Evolutionary conservation across 495 filamentous ascomycete genomes (phyloP).

Genomic region (Penicillium antarcticum): DNA sequence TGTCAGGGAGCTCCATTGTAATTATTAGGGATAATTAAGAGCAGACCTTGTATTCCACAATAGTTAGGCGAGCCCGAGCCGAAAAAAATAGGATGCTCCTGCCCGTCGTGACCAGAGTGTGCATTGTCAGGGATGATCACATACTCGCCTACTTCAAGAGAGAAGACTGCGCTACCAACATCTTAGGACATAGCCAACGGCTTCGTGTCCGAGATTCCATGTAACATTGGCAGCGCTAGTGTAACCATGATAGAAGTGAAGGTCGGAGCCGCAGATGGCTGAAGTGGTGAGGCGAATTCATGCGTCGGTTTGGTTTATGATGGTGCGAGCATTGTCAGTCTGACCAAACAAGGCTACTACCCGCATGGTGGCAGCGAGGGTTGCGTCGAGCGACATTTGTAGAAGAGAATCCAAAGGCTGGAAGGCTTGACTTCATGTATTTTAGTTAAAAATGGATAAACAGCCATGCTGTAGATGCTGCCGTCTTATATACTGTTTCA

Average conservation of each 20-base stretch:
- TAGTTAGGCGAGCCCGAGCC: neutral
- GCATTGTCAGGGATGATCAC: slow-evolving; percentile 13
- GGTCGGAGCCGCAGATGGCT: slow-evolving; percentile 30
- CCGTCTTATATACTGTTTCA: too few relatives aligned
- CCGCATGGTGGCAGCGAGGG: slow-evolving; percentile 13
- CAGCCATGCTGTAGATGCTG: neutral
- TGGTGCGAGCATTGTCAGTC: slow-evolving; percentile 3
- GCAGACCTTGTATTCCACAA: slow-evolving; percentile 2
- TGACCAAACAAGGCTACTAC: slow-evolving; percentile 8
- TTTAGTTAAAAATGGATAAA: neutral
- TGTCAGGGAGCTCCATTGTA: neutral
- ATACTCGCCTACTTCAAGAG: slow-evolving; percentile 25
- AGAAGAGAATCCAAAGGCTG: neutral
- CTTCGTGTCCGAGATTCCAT: slow-evolving; percentile 34
- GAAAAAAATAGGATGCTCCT: neutral
- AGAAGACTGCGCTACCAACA: slow-evolving; percentile 18
- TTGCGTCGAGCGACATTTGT: slow-evolving; percentile 9
- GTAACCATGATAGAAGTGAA: slow-evolving; percentile 22
- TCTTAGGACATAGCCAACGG: slow-evolving; percentile 25
- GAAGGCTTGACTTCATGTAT: neutral
- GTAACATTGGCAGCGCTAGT: slow-evolving; percentile 6
- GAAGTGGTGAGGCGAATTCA: slow-evolving; percentile 15
- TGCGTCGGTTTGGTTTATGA: slow-evolving; percentile 13
- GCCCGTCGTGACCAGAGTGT: slow-evolving; percentile 4
- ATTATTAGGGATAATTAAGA: neutral